These are phyloP conservation scores for Apiospora arundinis DNA, from an alignment of 2,329 filamentous ascomycete species.

Conservation along the genomic window DNA sequence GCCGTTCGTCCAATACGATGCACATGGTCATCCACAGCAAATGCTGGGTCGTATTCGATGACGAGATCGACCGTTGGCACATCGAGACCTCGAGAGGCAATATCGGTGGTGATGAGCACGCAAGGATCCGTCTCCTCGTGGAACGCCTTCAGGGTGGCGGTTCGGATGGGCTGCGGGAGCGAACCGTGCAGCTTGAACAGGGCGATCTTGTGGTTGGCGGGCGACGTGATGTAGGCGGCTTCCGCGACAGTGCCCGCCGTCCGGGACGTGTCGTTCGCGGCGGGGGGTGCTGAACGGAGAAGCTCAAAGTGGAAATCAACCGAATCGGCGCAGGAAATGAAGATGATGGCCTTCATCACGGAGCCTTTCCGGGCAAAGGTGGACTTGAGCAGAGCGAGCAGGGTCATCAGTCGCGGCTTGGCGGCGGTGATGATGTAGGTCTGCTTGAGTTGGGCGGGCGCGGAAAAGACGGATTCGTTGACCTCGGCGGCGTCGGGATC, in stretches of 20 bases:
- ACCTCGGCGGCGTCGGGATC: conserved; percentile 52
- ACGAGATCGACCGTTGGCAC: conserved; percentile 94
- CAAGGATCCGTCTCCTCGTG: conserved; percentile 74
- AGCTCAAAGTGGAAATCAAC: conserved; percentile 96
- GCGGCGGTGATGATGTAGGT: conserved; percentile 86
- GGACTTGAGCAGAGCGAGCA: conserved; percentile 83
- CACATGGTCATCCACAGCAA: conserved; percentile 90
- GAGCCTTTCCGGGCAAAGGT: conserved; percentile 88
- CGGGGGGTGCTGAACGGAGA: conserved; percentile 56
- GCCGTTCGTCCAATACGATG: conserved; percentile 95
- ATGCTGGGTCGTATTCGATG: conserved; percentile 94
- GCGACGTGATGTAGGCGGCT: conserved; percentile 75
- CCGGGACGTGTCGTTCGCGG: conserved; percentile 38
- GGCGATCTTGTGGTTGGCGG: conserved; percentile 74
- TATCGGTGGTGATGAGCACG: conserved; percentile 91
- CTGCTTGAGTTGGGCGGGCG: conserved; percentile 93
- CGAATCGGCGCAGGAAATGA: conserved; percentile 95
- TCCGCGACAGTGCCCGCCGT: conserved; percentile 69
- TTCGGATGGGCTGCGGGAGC: conserved; percentile 84
- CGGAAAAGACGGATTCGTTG: conserved; percentile 70
- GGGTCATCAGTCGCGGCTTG: conserved; percentile 87
- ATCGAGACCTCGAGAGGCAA: conserved; percentile 93
- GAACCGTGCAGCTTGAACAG: conserved; percentile 92
- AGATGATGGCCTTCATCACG: conserved; percentile 96
- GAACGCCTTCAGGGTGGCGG: conserved; percentile 84